phyloP scores from a whole-genome alignment of 352 stramenopile species.

The Pythium pyrilobum region DNA sequence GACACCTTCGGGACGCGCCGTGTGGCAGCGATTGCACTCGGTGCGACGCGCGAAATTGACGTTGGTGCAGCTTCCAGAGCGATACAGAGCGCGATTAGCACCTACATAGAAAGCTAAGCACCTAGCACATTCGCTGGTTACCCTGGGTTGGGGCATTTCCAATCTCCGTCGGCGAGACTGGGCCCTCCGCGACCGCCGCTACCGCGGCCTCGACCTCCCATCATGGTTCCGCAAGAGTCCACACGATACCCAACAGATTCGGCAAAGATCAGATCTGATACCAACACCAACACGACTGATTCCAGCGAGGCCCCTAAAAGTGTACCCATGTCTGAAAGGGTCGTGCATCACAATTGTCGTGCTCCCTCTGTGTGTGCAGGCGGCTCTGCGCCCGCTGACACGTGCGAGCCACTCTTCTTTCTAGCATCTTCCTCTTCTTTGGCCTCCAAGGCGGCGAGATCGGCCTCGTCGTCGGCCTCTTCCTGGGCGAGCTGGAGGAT shows the following conservation, averaged over 20 bases:
- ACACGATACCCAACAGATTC: too few species aligned
- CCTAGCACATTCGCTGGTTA: slow-evolving; percentile 18
- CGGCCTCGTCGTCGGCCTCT: slow-evolving; percentile 7
- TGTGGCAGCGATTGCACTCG: slow-evolving; percentile 81
- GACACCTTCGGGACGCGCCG: slow-evolving; percentile 39
- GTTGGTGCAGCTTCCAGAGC: slow-evolving; percentile 60
- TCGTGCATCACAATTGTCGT: too few species aligned
- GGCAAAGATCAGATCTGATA: too few species aligned
- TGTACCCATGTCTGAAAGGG: too few species aligned
- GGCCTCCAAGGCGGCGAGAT: slow-evolving; percentile 1
- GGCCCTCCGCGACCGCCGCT: slow-evolving; percentile 35
- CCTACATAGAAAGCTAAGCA: not conserved
- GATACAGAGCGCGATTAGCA: not conserved
- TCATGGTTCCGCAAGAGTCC: slow-evolving; percentile 4
- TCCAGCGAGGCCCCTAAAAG: too few species aligned
- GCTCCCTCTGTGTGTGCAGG: too few species aligned
- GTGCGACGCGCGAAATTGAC: slow-evolving; percentile 79
- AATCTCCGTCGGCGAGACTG: slow-evolving; percentile 63
- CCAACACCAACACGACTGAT: too few species aligned
- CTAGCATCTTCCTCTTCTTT: not conserved
- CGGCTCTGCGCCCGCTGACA: too few species aligned
- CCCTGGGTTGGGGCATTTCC: slow-evolving; percentile 78
- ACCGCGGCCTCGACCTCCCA: slow-evolving; percentile 19
- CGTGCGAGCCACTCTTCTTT: not conserved
- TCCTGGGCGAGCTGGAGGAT: slow-evolving; percentile 69